Evolutionary conservation across 257 asterid genomes (phyloP).

Genomic region (Fraxinus excelsior): DNA sequence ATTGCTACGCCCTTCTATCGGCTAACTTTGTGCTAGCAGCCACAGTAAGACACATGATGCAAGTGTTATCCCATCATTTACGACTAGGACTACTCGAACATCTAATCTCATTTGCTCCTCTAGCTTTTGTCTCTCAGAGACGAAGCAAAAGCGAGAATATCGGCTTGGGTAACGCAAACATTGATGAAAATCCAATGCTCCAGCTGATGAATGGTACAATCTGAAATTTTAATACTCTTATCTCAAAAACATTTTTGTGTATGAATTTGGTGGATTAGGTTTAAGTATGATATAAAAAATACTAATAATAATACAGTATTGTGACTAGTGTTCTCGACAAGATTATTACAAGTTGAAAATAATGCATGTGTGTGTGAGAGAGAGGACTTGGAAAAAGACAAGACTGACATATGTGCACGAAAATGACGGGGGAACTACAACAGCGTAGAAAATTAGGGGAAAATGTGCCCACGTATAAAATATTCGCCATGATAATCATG

Average conservation of each 20-base stretch:
- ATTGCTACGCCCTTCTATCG: no score
- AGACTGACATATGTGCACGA: background rate
- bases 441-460: background rate
- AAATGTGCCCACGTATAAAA: background rate
- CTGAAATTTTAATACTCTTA: background rate
- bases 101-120: no score
- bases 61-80: no score
- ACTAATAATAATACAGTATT: no score
- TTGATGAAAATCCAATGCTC: no score
- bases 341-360: background rate
- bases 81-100: no score
- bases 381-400: background rate
- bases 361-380: background rate
- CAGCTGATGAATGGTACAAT: background rate
- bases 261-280: background rate
- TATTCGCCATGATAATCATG: background rate
- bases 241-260: background rate
- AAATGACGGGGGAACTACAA: slow-evolving; percentile 5
- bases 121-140: no score
- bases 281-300: background rate
- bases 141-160: no score
- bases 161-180: no score
- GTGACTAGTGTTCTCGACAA: background rate
- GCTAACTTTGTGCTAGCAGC: no score
- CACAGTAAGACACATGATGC: no score